Conservation (phyloP, 164 flowering plant species). For the Chimonanthus salicifolius region DNA sequence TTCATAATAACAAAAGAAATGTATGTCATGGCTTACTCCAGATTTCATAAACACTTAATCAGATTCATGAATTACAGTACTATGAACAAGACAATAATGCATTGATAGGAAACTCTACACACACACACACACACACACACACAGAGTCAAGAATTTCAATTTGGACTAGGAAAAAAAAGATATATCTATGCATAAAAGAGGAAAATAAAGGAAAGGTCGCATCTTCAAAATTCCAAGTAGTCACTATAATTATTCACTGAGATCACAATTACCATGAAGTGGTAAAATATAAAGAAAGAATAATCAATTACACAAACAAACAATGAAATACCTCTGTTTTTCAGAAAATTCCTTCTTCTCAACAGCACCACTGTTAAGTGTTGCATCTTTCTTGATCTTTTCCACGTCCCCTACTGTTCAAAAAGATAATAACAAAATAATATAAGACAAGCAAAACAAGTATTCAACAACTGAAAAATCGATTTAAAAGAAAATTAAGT, state of each 20-base stretch:
- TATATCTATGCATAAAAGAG: not conserved
- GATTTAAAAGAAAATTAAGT: not conserved
- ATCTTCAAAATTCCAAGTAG: not conserved
- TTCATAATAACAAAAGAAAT: slow-evolving; percentile 20
- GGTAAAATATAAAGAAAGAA: not conserved
- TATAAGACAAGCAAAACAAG: not conserved
- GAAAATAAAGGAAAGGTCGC: not conserved
- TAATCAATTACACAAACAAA: not conserved
- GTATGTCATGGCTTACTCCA: not conserved
- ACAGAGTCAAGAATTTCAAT: no score
- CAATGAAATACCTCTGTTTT: slow-evolving; percentile 62
- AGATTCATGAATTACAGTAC: not conserved
- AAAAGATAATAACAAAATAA: not conserved
- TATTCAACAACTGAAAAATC: not conserved
- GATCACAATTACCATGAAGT: not conserved
- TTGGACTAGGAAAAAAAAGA: no score
- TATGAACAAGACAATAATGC: not conserved
- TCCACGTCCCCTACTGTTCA: slow-evolving; percentile 20
- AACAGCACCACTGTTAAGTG: slow-evolving; percentile 17
- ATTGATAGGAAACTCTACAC: not conserved
- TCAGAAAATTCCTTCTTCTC: slow-evolving; percentile 43
- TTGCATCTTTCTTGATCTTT: slow-evolving; percentile 22
- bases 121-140: no score
- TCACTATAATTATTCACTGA: not conserved
- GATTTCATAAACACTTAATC: no score